Conservation (phyloP, 2,329 filamentous ascomycete species). For the Grosmannia penicillata region DNA sequence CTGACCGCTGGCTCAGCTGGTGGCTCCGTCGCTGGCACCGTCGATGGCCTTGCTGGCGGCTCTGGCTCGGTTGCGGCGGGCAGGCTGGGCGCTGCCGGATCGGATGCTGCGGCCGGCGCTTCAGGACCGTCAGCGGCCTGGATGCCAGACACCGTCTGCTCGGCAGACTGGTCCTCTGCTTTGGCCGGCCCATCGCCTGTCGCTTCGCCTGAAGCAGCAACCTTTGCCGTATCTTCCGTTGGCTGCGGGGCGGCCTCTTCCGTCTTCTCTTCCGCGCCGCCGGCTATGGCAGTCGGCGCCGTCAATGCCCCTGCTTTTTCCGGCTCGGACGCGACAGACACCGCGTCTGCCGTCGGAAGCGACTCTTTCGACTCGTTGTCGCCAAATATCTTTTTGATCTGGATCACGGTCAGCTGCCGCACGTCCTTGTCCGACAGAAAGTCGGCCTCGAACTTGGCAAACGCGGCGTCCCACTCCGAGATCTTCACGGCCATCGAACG, state of each 20-base stretch:
- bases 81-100: not conserved
- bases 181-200: too few relatives aligned
- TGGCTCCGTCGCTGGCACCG: not conserved
- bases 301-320: conserved; percentile 1
- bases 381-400: conserved; percentile 87
- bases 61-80: not conserved
- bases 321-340: conserved; percentile 17
- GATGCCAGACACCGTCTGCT: not conserved
- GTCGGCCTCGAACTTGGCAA: conserved; percentile 79
- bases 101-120: not conserved
- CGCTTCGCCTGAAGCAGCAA: too few relatives aligned
- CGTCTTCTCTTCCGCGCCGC: conserved; percentile 10
- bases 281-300: conserved; percentile 8
- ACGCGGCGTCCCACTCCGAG: conserved; percentile 82
- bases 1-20: too few relatives aligned
- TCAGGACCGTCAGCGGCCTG: too few relatives aligned
- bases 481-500: conserved; percentile 87
- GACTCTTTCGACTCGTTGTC: conserved; percentile 76
- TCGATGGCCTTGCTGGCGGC: not conserved
- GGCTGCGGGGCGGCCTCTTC: not conserved
- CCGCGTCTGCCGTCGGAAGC: conserved; percentile 49
- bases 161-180: too few relatives aligned
- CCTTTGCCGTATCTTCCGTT: too few relatives aligned
- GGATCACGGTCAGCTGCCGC: conserved; percentile 74
- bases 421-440: conserved; percentile 98